Conservation (phyloP, 108 stramenopile species). For the Cyclostephanos tholiformis region DNA sequence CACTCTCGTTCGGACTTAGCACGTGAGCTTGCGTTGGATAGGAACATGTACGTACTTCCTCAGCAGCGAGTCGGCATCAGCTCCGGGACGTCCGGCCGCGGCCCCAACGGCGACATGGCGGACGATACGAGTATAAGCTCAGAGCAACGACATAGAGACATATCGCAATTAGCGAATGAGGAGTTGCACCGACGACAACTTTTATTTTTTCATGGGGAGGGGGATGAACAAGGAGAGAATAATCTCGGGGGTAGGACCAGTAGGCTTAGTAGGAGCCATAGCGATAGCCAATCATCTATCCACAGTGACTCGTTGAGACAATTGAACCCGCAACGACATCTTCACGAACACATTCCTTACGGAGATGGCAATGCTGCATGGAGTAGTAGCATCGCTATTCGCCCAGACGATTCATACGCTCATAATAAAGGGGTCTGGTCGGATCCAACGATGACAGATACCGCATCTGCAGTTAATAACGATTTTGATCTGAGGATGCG, state of each 20-base stretch:
- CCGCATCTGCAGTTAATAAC: not conserved
- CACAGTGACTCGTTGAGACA: not conserved
- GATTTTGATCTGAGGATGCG: not conserved
- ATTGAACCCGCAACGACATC: conserved; percentile 1
- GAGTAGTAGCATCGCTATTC: not conserved
- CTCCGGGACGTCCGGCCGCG: no score
- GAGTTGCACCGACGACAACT: not conserved
- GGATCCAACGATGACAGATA: not conserved
- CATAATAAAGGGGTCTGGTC: not conserved
- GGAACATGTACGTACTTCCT: not conserved
- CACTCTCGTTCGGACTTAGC: conserved; percentile 18
- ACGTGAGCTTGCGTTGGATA: conserved; percentile 2
- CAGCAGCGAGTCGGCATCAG: not conserved
- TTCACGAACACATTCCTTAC: no score
- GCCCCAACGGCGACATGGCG: no score
- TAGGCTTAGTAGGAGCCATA: conserved; percentile 10
- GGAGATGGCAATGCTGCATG: not conserved
- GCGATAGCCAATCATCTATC: not conserved
- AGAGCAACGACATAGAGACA: not conserved
- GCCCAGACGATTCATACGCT: not conserved
- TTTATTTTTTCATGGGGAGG: not conserved
- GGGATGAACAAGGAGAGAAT: not conserved
- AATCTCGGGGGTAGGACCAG: not conserved
- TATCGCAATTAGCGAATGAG: not conserved
- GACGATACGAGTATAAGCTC: not conserved